Evolutionary conservation across 2,329 filamentous ascomycete species (phyloP), one percentile per base, ranked within the genome.

Genomic region (Dactylella cylindrospora): DNA sequence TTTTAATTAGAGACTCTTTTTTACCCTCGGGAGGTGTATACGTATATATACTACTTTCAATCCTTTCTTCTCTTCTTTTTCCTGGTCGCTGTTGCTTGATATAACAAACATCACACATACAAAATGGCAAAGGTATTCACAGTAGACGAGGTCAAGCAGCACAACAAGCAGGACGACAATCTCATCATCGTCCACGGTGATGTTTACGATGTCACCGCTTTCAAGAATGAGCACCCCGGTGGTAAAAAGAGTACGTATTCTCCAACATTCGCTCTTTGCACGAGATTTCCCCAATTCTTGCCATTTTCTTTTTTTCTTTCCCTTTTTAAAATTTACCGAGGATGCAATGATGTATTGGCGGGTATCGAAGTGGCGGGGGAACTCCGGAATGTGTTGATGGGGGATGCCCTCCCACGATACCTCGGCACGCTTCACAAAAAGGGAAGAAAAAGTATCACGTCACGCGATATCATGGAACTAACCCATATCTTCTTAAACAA

Each of bases 131-230:
- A 93, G 76, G 85, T 82, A 23, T 96, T 95, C 73, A 86, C 84
- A 50, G 79, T 84, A 67, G 81, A 81, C 77, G 90, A 96, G 73
- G 91, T 98, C 66, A 84, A 90, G 72, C 83, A 86, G 75, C 90
- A 97, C 75, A 95, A 89, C 79, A 95, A 91, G 77, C 75, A 84
- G 38, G 83, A 89, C 71, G 85, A 84, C 72, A 79, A 96, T 64
- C 97, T 84, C 82, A 88, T 97, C 71, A 82, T 94, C 67, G 84
- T 97, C 67, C 91, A 97, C 68, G 86, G 90, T 70, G 91, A 97
- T 74, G 91, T 97, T 68, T 97, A 95, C 74, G 91, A 98, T 72
- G 73, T 97, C 70, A 95, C 90, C 17, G 44, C 40, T 28, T 91
- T 91, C 73, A 85, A 88, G 73, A 84, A 90, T 62, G 86, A 90